Percentiles rank a stretch among this genome's conserved stretches.
These are phyloP conservation scores for Eremomyces bilateralis DNA, from an alignment of 495 filamentous ascomycete species.

Conservation along the genomic window DNA sequence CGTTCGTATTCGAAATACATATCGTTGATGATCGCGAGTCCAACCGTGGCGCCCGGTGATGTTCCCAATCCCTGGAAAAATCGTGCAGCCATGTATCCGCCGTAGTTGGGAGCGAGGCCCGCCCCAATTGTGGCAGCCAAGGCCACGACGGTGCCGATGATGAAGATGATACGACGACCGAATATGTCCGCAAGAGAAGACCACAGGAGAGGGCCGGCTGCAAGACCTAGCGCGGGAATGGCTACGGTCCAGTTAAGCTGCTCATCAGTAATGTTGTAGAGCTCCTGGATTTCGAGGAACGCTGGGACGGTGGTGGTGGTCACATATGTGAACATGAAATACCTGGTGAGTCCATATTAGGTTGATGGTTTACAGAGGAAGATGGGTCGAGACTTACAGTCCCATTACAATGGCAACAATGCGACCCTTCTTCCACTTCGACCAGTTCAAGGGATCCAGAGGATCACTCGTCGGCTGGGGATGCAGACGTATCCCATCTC, in stretches of 20 bases:
- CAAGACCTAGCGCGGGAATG: constrained; percentile 35
- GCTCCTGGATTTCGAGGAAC: constrained; percentile 28
- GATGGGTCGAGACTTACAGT: constrained; percentile 19
- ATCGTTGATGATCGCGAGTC: constrained; percentile 8
- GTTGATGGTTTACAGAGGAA: too few relatives aligned
- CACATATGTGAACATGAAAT: constrained; percentile 43
- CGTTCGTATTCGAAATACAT: constrained; percentile 6
- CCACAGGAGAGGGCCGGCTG: constrained; percentile 17
- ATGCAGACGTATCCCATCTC: constrained; percentile 22
- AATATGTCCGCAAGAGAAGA: constrained; percentile 15
- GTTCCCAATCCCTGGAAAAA: constrained; percentile 7
- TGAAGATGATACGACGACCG: constrained; percentile 19
- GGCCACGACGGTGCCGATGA: constrained; percentile 17
- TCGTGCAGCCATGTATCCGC: constrained; percentile 5
- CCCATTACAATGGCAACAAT: constrained; percentile 36
- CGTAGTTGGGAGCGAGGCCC: constrained; percentile 4
- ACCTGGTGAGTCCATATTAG: too few relatives aligned
- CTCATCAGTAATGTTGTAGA: constrained; percentile 26
- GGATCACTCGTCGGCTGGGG: constrained; percentile 31
- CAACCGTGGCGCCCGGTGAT: constrained; percentile 7
- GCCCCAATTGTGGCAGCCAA: constrained; percentile 18
- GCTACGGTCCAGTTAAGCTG: constrained; percentile 44
- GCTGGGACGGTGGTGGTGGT: constrained; percentile 40
- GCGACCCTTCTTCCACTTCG: constrained; percentile 24
- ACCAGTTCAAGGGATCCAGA: constrained; percentile 39